Conservation (phyloP, 2,329 filamentous ascomycete species). For the Neopestalotiopsis sp. region DNA sequence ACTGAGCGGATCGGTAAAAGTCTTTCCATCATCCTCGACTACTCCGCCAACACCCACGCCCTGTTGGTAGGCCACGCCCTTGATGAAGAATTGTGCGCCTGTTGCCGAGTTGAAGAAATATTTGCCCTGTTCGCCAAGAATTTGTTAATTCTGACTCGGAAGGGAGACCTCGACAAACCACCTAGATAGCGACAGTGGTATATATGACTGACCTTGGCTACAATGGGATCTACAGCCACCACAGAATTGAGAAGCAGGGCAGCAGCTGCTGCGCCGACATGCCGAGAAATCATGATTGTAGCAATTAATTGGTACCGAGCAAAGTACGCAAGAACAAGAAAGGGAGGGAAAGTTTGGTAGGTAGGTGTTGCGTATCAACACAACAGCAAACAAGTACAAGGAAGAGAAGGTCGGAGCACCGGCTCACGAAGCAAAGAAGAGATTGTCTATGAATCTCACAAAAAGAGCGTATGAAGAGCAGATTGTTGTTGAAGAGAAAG, state of each 20-base stretch:
- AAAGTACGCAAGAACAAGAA: too few relatives aligned
- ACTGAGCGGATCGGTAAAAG: conserved; percentile 72
- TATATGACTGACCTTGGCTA: conserved; percentile 21
- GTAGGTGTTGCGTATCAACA: not conserved
- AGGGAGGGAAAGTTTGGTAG: not conserved
- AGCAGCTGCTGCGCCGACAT: not conserved
- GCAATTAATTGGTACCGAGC: not conserved
- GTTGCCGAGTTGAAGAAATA: conserved; percentile 69
- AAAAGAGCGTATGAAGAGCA: not conserved
- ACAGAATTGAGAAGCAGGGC: not conserved
- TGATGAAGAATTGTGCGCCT: conserved; percentile 57
- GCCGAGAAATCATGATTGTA: not conserved
- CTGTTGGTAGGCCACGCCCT: conserved; percentile 77
- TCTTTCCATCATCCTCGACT: conserved; percentile 36
- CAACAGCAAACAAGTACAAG: not conserved
- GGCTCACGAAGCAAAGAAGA: not conserved
- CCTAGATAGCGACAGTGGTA: not conserved
- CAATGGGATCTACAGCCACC: conserved; percentile 25
- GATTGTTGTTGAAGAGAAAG: not conserved
- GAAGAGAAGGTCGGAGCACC: not conserved
- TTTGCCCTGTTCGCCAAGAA: conserved; percentile 18
- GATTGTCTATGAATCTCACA: not conserved
- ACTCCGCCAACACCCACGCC: conserved; percentile 51
- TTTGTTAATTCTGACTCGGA: not conserved
- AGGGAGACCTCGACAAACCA: not conserved